Conservation (phyloP, 768 basidiomycete genomes). For the Lentinula detonsa region DNA sequence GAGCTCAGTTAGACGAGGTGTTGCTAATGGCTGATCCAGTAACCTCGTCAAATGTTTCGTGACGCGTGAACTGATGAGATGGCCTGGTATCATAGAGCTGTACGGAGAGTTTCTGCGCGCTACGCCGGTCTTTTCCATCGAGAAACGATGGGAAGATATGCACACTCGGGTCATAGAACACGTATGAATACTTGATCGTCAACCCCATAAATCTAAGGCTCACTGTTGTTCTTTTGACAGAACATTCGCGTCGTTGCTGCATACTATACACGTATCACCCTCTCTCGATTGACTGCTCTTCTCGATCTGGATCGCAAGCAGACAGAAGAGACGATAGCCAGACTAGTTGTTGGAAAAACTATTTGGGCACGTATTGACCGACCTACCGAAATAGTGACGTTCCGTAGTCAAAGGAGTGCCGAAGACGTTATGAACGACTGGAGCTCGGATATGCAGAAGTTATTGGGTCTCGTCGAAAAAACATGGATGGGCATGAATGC, state of each 20-base stretch:
- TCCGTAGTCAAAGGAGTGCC: conserved; percentile 73
- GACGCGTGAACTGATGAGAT: conserved; percentile 90
- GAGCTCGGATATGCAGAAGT: conserved; percentile 93
- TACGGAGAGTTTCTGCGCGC: conserved; percentile 81
- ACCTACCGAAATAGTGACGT: conserved; percentile 83
- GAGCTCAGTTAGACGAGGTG: background rate
- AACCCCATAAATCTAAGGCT: background rate
- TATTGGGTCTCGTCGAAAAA: conserved; percentile 91
- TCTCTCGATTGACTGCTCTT: conserved; percentile 75
- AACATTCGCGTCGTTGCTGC: conserved; percentile 92
- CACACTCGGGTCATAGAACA: conserved; percentile 97
- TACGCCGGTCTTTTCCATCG: conserved; percentile 73
- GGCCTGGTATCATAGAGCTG: conserved; percentile 87
- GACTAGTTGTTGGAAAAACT: conserved; percentile 86
- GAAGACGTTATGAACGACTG: conserved; percentile 98
- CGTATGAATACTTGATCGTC: conserved; percentile 40
- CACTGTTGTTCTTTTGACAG: conserved; percentile 32
- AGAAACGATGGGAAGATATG: conserved; percentile 90
- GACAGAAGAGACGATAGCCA: conserved; percentile 85
- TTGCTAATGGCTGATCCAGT: conserved; percentile 35
- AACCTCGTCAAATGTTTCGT: conserved; percentile 93
- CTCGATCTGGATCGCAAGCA: conserved; percentile 78
- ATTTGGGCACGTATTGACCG: conserved; percentile 94
- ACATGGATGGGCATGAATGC: conserved; percentile 98
- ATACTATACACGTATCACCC: conserved; percentile 92